A percentile compares a stretch with the other conserved stretches of the same genome.
Evolutionary conservation across 345 rosid genomes (phyloP).

Genomic region (Dovyalis caffra): DNA sequence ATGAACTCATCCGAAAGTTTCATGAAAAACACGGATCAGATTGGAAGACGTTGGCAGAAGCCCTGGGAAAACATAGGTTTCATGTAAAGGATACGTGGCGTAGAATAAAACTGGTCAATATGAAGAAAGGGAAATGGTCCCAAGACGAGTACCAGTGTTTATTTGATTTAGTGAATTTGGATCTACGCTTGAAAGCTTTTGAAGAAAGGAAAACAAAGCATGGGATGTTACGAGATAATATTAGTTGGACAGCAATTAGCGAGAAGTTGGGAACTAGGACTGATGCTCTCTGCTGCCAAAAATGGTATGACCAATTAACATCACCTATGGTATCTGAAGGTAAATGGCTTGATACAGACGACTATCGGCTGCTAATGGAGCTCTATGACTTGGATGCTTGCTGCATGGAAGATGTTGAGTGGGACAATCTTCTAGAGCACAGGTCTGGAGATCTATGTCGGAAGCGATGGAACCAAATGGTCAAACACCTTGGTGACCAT

Average conservation of each 20-base stretch:
- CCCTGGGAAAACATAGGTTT: constrained; percentile 56
- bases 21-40: constrained; percentile 55
- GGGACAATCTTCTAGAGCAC: constrained; percentile 67
- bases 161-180: constrained; percentile 65
- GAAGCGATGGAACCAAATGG: constrained; percentile 73
- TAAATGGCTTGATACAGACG: constrained; percentile 71
- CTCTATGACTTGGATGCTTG: constrained; percentile 63
- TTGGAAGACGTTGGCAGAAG: constrained; percentile 61
- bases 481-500: constrained; percentile 44
- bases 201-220: constrained; percentile 55
- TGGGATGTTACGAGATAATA: constrained; percentile 71
- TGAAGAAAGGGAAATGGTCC: constrained; percentile 56
- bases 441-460: constrained; percentile 62
- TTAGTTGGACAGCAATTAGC: constrained; percentile 70
- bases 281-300: constrained; percentile 40
- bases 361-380: constrained; percentile 52
- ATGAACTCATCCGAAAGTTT: constrained; percentile 36
- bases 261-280: constrained; percentile 43
- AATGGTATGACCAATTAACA: constrained; percentile 62
- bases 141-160: constrained; percentile 67
- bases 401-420: constrained; percentile 77
- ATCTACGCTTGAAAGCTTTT: constrained; percentile 51
- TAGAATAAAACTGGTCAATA: constrained; percentile 39
- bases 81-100: constrained; percentile 83
- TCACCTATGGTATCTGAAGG: constrained; percentile 70